Evolutionary conservation across 805 yeast species (phyloP).

Genomic region (Brettanomyces custersianus): DNA sequence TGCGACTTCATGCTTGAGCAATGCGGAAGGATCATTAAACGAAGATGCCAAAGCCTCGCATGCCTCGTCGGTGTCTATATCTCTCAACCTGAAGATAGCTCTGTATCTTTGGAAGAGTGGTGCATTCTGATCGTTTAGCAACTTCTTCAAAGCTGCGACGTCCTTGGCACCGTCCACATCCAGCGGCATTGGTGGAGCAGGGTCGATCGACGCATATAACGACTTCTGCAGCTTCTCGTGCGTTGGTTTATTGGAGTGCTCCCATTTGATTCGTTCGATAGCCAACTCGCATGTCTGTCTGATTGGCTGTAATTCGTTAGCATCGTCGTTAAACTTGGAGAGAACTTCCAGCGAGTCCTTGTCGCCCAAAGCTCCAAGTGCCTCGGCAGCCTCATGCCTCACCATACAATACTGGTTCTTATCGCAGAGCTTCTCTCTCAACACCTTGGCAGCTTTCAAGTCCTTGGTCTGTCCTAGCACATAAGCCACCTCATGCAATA

Average conservation of each 20-base stretch:
- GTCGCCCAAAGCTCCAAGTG: constrained; percentile 93
- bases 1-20: constrained; percentile 96
- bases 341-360: constrained; percentile 59
- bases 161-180: constrained; percentile 36
- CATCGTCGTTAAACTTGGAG: constrained; percentile 63
- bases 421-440: constrained; percentile 63
- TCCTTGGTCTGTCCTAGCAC: constrained; percentile 94
- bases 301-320: constrained; percentile 60
- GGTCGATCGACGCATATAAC: constrained; percentile 83
- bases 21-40: constrained; percentile 81
- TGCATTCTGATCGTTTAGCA: constrained; percentile 65
- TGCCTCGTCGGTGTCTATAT: constrained; percentile 88
- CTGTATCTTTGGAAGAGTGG: constrained; percentile 92
- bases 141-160: constrained; percentile 53
- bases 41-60: constrained; percentile 88
- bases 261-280: constrained; percentile 91
- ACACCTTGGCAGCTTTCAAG: constrained; percentile 62
- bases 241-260: constrained; percentile 55
- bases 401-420: constrained; percentile 83
- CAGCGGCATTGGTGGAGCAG: constrained; percentile 94
- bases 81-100: constrained; percentile 97
- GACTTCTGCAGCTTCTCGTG: constrained; percentile 67
- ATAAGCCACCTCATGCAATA: constrained; percentile 97
- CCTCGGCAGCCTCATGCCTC: constrained; percentile 99
- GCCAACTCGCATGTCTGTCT: constrained; percentile 98